A percentile compares a stretch with the other conserved stretches of the same genome.
These are phyloP conservation scores for Hypomyces rosellus DNA, from an alignment of 2,329 filamentous ascomycete species.

Conservation along the genomic window DNA sequence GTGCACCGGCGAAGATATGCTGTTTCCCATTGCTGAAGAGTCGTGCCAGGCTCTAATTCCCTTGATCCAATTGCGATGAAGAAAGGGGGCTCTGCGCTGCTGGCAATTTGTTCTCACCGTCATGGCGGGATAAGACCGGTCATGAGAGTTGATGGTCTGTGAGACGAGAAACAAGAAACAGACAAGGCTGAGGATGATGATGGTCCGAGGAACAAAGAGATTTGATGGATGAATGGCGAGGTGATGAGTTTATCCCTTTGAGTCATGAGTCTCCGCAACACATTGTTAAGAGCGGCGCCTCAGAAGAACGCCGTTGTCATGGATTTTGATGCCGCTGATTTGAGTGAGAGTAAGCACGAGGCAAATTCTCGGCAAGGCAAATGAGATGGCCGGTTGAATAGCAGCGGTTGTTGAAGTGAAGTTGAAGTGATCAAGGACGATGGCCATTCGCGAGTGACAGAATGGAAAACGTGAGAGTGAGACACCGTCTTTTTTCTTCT, in stretches of 20 bases:
- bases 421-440: no score
- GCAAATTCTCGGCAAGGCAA: not conserved
- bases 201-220: not conserved
- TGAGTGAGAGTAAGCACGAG: not conserved
- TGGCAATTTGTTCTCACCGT: slow-evolving; percentile 39
- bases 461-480: no score
- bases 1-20: slow-evolving; percentile 31
- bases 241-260: not conserved
- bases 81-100: slow-evolving; percentile 46
- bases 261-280: slow-evolving; percentile 6
- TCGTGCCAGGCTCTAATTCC: slow-evolving; percentile 38
- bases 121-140: slow-evolving; percentile 37
- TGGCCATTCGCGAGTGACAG: no score
- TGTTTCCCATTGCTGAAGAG: slow-evolving; percentile 37
- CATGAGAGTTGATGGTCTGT: slow-evolving; percentile 7
- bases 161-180: slow-evolving; percentile 11
- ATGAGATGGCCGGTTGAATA: no score
- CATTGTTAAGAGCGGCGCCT: slow-evolving; percentile 6
- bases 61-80: slow-evolving; percentile 48
- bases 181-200: not conserved
- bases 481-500: no score
- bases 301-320: not conserved
- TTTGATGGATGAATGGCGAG: not conserved
- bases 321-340: not conserved
- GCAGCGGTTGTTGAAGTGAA: no score